These are phyloP conservation scores for Scheffersomyces titani DNA, from an alignment of 1,139 yeast genomes.

Conservation along the genomic window DNA sequence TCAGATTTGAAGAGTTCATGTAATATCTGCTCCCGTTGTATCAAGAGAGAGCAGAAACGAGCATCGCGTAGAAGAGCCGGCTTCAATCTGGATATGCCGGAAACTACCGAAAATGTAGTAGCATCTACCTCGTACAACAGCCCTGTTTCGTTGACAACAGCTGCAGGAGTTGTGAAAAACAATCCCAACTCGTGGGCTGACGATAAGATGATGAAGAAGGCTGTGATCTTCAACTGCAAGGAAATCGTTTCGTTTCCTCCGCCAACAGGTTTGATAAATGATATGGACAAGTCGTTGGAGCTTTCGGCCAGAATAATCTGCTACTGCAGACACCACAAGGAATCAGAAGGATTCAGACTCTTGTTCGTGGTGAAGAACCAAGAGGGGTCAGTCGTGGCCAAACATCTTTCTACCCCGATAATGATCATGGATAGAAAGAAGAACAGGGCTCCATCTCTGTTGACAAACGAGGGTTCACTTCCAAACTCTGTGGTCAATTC, in stretches of 20 bases:
- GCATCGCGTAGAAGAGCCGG: conserved; percentile 86
- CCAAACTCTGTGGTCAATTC: conserved; percentile 25
- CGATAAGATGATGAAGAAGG: conserved; percentile 71
- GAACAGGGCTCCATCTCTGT: conserved; percentile 29
- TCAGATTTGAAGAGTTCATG: conserved; percentile 56
- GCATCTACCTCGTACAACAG: conserved; percentile 9
- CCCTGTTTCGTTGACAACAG: conserved; percentile 11
- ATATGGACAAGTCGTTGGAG: conserved; percentile 53
- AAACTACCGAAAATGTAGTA: conserved; percentile 5
- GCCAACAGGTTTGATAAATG: conserved; percentile 47
- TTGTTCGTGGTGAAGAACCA: conserved; percentile 68
- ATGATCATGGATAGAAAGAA: conserved; percentile 94
- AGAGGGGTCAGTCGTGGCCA: conserved; percentile 66
- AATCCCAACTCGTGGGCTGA: conserved; percentile 71
- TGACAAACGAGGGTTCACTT: conserved; percentile 15
- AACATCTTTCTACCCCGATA: conserved; percentile 69
- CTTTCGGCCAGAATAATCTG: conserved; percentile 88
- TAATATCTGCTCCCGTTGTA: conserved; percentile 82
- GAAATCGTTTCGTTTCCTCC: conserved; percentile 80
- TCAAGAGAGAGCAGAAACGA: conserved; percentile 87
- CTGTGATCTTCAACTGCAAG: conserved; percentile 86
- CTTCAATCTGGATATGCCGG: conserved; percentile 46
- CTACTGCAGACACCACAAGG: conserved; percentile 93
- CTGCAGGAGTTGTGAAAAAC: conserved; percentile 33
- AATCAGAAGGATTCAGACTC: conserved; percentile 75